These are phyloP conservation scores for Spergularia azorica DNA, from an alignment of 179 eudicot species.

Conservation along the genomic window DNA sequence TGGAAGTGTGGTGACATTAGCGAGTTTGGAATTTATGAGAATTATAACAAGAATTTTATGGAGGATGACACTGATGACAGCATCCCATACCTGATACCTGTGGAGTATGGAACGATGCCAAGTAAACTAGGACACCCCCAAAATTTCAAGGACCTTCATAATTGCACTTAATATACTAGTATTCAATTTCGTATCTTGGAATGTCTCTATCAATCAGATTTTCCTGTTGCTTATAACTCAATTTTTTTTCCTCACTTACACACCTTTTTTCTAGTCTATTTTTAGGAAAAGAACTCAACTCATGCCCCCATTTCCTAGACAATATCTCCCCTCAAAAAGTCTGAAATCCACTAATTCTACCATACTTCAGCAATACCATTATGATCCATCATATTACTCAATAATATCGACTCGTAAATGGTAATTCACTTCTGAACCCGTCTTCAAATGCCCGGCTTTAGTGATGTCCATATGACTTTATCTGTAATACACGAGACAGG, in stretches of 20 bases:
- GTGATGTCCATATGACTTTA: too few species aligned
- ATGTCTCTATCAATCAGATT: conserved; percentile 30
- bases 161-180: not conserved
- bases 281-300: not conserved
- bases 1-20: too few species aligned
- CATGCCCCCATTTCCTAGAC: conserved; percentile 12
- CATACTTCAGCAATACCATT: not conserved
- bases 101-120: not conserved
- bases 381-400: not conserved
- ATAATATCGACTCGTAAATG: not conserved
- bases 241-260: not conserved
- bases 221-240: conserved; percentile 15
- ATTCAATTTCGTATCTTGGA: conserved; percentile 22
- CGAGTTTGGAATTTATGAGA: not conserved
- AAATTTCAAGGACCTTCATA: not conserved
- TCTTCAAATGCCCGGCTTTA: too few species aligned
- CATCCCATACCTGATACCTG: not conserved
- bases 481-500: too few species aligned
- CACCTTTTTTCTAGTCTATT: not conserved
- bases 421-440: too few species aligned
- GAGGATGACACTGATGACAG: not conserved
- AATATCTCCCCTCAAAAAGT: conserved; percentile 2
- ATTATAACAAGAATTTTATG: not conserved
- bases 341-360: conserved; percentile 7
- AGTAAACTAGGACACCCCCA: conserved; percentile 16